phyloP scores from a whole-genome alignment of 2,329 filamentous ascomycete genomes.

The Cucurbitaria berberidis region DNA sequence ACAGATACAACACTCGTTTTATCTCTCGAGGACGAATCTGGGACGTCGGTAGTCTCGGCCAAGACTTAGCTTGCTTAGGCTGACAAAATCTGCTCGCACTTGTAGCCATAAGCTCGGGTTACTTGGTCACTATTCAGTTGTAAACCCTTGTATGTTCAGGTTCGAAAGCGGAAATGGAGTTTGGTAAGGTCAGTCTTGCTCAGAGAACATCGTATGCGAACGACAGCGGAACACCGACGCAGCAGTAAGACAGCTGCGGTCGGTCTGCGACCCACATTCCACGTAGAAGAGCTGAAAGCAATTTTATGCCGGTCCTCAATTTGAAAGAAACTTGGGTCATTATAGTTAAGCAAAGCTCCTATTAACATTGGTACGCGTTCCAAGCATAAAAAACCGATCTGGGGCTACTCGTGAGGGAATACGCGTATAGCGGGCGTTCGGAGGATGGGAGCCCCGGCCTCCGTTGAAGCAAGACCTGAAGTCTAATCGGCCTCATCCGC shows the following conservation, averaged over 20 bases:
- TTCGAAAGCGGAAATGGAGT: too few species aligned
- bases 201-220: conserved; percentile 8
- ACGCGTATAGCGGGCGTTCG: neutral
- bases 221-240: conserved; percentile 18
- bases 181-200: too few species aligned
- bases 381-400: too few species aligned
- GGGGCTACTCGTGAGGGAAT: neutral
- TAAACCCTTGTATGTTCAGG: too few species aligned
- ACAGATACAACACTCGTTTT: too few species aligned
- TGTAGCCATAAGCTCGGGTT: too few species aligned
- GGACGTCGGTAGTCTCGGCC: too few species aligned
- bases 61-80: too few species aligned
- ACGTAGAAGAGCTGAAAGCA: conserved; percentile 6
- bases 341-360: neutral
- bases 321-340: neutral
- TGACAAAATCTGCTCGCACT: too few species aligned
- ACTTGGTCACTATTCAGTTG: too few species aligned
- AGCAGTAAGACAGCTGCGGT: conserved; percentile 9
- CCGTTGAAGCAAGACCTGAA: neutral
- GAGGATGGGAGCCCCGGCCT: neutral
- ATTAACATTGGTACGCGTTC: neutral
- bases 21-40: too few species aligned
- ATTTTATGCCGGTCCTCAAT: conserved; percentile 1
- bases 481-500: neutral
- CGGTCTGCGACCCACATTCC: conserved; percentile 10